Base-by-base conservation (phyloP, 176 grass and related monocot genomes). In the Lolium multiflorum region DNA sequence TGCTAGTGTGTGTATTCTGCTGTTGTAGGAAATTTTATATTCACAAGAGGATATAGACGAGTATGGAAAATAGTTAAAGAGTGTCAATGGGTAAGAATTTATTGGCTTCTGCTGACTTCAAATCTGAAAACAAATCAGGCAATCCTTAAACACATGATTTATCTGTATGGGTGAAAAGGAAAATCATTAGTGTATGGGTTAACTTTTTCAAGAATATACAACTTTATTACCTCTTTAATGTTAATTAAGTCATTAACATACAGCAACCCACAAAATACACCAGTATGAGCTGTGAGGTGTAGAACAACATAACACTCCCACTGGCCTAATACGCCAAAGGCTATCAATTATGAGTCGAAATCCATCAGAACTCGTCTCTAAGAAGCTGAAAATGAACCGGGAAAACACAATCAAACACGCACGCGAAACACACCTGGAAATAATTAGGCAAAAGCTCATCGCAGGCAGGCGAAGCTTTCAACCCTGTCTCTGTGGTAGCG, bases 191-290 rank as follows among this genome's bases (percentile, higher is more conserved):
- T 43, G 46, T 16, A 37, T 37, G 35, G 8, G 11, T 3, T 21
- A 24, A 21, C 11, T 1, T 73, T 24, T 54, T 76, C 73, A 51
- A 54, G 48, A 28, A 35, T 9, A 35, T 9, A 20, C 22, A 68
- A 10, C 20, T 37, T 13, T 9, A 58, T n/a, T 49, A 7, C 10
- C 24, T 52, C 24, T 31, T 55, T 17, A 76, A 54, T 54, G 25
- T 4, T 31, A 52, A 76, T 76, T 13, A 56, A 60, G 9, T 16
- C 50, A 60, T 59, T 20, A 38, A 7, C 11, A 12, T 28, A 60
- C 15, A 49, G 6, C 37, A 80, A 67, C 66, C 76, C 71, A 61
- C 20, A 70, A 81, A 70, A 61, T 80, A 28, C 78, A 51, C 39
- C 78, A 7, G 21, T 10, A 11, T 80, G 57, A 81, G 22, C 37